phyloP scores from a whole-genome alignment of 257 asterid species.

The Solanum chiquidenum region DNA sequence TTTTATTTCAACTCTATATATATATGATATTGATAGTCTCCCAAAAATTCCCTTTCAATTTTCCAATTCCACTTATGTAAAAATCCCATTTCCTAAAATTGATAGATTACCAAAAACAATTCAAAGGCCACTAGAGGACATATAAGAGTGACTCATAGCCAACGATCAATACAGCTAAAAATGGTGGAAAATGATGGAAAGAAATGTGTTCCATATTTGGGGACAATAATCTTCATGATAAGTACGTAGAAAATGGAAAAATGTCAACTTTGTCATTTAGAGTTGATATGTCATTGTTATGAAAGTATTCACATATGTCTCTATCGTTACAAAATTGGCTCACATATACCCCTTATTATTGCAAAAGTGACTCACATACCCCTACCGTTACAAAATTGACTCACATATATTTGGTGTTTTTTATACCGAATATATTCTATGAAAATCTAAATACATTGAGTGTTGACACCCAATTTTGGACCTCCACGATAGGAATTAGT shows the following conservation, averaged over 20 bases:
- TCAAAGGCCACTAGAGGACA: slow-evolving; percentile 19
- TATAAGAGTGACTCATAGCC: slow-evolving; percentile 26
- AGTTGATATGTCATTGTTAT: no score
- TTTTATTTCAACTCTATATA: slow-evolving; percentile 38
- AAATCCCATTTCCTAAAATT: slow-evolving; percentile 22
- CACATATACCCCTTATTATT: no score
- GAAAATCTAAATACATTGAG: no score
- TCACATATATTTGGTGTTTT: no score
- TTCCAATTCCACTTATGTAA: slow-evolving; percentile 13
- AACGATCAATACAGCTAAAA: slow-evolving; percentile 30
- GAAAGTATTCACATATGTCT: no score
- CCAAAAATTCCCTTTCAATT: slow-evolving; percentile 30
- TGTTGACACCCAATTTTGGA: no score
- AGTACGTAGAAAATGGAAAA: neutral
- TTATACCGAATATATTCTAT: no score
- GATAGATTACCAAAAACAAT: slow-evolving; percentile 7
- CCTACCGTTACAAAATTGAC: no score
- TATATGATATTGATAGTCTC: slow-evolving; percentile 46
- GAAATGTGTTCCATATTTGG: slow-evolving; percentile 35
- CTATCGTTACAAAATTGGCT: no score
- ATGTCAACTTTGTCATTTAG: no score
- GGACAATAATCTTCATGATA: neutral
- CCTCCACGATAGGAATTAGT: no score
- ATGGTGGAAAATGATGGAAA: slow-evolving; percentile 43
- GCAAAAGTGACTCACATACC: no score